phyloP scores from a whole-genome alignment of 345 rosid genomes.

The Gossypioides kirkii region DNA sequence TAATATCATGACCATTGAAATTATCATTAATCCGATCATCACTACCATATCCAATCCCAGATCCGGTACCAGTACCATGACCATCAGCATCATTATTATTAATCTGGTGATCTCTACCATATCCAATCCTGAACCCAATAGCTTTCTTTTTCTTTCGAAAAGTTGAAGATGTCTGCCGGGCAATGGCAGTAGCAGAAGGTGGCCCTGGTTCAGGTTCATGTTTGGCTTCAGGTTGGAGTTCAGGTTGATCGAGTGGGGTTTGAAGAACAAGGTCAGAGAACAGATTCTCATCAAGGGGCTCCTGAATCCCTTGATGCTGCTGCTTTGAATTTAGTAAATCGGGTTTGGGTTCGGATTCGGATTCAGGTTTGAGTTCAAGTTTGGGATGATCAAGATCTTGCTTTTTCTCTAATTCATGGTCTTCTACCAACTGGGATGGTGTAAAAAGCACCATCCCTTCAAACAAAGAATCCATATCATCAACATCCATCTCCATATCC shows the following conservation, averaged over 20 bases:
- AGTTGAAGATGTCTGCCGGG: slow-evolving; percentile 39
- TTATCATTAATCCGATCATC: background rate
- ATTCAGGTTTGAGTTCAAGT: background rate
- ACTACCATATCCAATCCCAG: background rate
- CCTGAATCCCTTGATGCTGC: slow-evolving; percentile 10
- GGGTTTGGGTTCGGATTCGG: slow-evolving; percentile 8
- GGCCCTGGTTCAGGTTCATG: slow-evolving; percentile 16
- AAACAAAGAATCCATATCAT: slow-evolving; percentile 71
- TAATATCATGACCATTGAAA: slow-evolving; percentile 7
- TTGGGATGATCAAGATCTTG: slow-evolving; percentile 6
- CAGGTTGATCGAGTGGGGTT: slow-evolving; percentile 24
- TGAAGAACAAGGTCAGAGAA: slow-evolving; percentile 74
- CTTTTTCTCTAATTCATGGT: background rate
- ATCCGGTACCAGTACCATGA: slow-evolving; percentile 18
- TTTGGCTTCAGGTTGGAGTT: slow-evolving; percentile 10
- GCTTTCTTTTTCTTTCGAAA: slow-evolving; percentile 72
- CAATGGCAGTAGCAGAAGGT: slow-evolving; percentile 13
- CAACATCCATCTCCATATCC: slow-evolving; percentile 33
- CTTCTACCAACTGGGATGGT: slow-evolving; percentile 39
- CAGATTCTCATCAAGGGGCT: slow-evolving; percentile 69
- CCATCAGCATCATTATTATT: slow-evolving; percentile 13
- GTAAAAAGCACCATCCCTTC: slow-evolving; percentile 83
- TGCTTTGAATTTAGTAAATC: slow-evolving; percentile 9
- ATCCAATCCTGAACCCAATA: slow-evolving; percentile 65
- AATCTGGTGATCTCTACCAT: slow-evolving; percentile 41